phyloP scores from a whole-genome alignment of 2,329 filamentous ascomycete species.

The Fusarium anguioides region DNA sequence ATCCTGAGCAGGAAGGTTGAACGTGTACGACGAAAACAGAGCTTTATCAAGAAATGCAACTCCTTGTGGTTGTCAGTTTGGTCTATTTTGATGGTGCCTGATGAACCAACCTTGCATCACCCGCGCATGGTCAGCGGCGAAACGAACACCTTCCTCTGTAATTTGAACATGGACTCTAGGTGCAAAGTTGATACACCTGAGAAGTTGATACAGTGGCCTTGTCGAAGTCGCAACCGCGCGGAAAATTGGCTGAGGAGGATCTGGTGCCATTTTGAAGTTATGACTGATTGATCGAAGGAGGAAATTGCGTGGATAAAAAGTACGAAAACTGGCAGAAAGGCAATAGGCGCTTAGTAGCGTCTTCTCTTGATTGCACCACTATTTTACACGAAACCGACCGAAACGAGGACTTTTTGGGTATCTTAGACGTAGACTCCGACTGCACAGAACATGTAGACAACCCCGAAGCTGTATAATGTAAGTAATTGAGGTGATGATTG shows the following conservation, averaged over 20 bases:
- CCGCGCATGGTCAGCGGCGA: conserved; percentile 87
- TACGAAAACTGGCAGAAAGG: conserved; percentile 41
- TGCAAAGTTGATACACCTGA: conserved; percentile 69
- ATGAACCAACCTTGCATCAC: conserved; percentile 82
- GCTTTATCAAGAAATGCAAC: conserved; percentile 84
- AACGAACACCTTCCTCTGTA: conserved; percentile 84
- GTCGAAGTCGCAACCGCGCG: conserved; percentile 82
- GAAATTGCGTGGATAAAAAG: conserved; percentile 15
- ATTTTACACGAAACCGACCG: conserved; percentile 51
- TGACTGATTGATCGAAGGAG: conserved; percentile 6
- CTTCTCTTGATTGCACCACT: conserved; percentile 51
- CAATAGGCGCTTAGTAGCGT: conserved; percentile 45
- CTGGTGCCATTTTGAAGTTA: conserved; percentile 45
- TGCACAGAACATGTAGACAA: conserved; percentile 98
- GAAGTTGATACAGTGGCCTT: conserved; percentile 75
- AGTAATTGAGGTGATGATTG: conserved; percentile 17
- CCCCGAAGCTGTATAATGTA: conserved; percentile 75
- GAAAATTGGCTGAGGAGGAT: conserved; percentile 66
- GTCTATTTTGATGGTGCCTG: not conserved
- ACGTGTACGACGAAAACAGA: conserved; percentile 87
- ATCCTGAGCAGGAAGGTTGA: conserved; percentile 61
- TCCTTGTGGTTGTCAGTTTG: conserved; percentile 42
- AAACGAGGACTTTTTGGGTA: conserved; percentile 53
- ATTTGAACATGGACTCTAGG: conserved; percentile 76
- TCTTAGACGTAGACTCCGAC: conserved; percentile 97